Evolutionary conservation across 2,329 filamentous ascomycete genomes (phyloP), one percentile per base, ranked within the genome.

Genomic region (Moelleriella libera): DNA sequence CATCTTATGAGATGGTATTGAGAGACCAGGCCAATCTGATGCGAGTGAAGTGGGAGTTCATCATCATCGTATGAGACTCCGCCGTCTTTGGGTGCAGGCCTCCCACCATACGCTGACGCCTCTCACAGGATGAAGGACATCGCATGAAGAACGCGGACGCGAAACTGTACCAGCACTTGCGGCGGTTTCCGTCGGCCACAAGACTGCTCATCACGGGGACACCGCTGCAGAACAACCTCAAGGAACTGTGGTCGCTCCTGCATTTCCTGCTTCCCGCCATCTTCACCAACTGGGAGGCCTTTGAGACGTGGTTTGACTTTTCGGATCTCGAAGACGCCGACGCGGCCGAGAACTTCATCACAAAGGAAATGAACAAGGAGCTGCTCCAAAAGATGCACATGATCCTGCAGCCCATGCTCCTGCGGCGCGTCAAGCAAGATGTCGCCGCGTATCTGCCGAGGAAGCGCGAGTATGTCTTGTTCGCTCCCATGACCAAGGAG

Each of bases 111-210:
- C 9, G 42, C 40, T 41, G 7, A 41, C 40, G 7, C 4, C 30
- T 6, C 5, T n/a, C 12, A 8, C 37, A 85, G 81, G 90, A 98
- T 55, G 92, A 98, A 66, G 92, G 92, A 0, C 92, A 98, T 60
- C 83, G 92, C 1, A 82, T 98, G 74, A 98, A 98, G 69, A 98
- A 98, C 53, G 83, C 94, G 52, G 89, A 97, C 45, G 94, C 90
- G 31, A 85, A 87, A 49, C 72, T 98, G 0, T 95, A 97, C 52
- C 83, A 87, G 44, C 88, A 95, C 54, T 68, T 98, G 0, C 80
- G 92, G 53, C 83, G 84, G 0, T 97, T 97, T 58, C 82, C 83
- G 29, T 97, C 90, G 0, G 88, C 89, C 0, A 96, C 94, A 41
- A 78, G 92, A 48, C 74, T 98, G 0, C 74, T 98, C 1, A 95